Evolutionary conservation across 768 basidiomycete genomes (phyloP).

Genomic region (Polyporus arcularius): DNA sequence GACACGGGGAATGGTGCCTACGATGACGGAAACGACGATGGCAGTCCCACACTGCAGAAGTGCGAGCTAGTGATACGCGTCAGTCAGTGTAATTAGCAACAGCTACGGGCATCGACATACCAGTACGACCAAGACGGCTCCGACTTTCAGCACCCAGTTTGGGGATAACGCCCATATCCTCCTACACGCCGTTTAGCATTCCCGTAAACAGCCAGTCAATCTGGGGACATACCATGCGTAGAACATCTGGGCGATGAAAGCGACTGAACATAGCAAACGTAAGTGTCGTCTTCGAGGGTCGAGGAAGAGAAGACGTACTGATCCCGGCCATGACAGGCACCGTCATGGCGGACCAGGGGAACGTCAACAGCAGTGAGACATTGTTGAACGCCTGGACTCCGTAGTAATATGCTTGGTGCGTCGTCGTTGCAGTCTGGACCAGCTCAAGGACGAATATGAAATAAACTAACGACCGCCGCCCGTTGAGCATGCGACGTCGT

Average conservation of each 20-base stretch:
- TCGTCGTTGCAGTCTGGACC: slow-evolving; percentile 24
- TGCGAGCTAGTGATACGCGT: slow-evolving; percentile 3
- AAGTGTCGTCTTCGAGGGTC: not conserved
- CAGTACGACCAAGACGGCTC: not conserved
- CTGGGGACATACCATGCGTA: slow-evolving; percentile 20
- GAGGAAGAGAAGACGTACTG: slow-evolving; percentile 9
- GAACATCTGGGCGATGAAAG: slow-evolving; percentile 24
- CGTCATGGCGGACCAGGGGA: slow-evolving; percentile 17
- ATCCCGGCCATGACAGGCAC: slow-evolving; percentile 22
- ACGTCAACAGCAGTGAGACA: slow-evolving; percentile 12
- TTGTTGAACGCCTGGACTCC: slow-evolving; percentile 27
- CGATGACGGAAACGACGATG: slow-evolving; percentile 13
- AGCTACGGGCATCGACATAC: not conserved
- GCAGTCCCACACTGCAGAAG: slow-evolving; percentile 16
- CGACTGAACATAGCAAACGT: slow-evolving; percentile 6
- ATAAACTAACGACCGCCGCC: not conserved
- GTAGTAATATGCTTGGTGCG: slow-evolving; percentile 24
- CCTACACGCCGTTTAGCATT: too few relatives aligned
- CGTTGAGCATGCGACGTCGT: not conserved
- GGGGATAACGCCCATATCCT: slow-evolving; percentile 8
- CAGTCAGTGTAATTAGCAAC: not conserved
- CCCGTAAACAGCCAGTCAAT: too few relatives aligned
- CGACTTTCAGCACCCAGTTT: slow-evolving; percentile 4
- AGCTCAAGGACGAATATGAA: slow-evolving; percentile 19
- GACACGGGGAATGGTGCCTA: too few relatives aligned